These are phyloP conservation scores for Candida nonsorbophila DNA, from an alignment of 805 yeast genomes.

Conservation along the genomic window DNA sequence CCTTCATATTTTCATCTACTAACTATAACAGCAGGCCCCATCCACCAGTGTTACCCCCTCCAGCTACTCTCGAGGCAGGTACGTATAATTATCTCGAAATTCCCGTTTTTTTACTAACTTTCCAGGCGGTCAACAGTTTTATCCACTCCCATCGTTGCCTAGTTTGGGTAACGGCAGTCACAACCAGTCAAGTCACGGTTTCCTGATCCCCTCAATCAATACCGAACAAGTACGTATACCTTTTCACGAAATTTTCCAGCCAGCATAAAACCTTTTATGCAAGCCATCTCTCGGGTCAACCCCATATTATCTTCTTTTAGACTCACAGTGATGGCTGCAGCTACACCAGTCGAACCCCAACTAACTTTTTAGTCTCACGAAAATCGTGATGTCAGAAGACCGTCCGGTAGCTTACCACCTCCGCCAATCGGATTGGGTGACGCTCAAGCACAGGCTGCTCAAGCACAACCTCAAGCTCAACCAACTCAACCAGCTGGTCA, in stretches of 20 bases:
- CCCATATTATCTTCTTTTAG: no score
- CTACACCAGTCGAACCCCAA: no score
- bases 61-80: slow-evolving; percentile 49
- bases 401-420: no score
- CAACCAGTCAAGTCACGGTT: slow-evolving; percentile 39
- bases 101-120: slow-evolving; percentile 17
- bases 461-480: slow-evolving; percentile 12
- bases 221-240: slow-evolving; percentile 22
- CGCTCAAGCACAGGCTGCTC: slow-evolving; percentile 11
- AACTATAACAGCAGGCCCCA: slow-evolving; percentile 48
- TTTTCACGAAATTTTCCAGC: no score
- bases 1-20: not conserved
- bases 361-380: not conserved
- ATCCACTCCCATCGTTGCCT: slow-evolving; percentile 49
- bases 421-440: slow-evolving; percentile 5
- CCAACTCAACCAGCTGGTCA: no score
- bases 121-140: slow-evolving; percentile 39
- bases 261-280: slow-evolving; percentile 6
- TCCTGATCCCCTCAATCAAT: slow-evolving; percentile 45
- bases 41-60: slow-evolving; percentile 59
- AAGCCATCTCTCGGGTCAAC: no score
- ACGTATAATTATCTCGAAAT: slow-evolving; percentile 14
- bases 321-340: no score
- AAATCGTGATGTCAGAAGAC: no score
- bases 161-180: slow-evolving; percentile 40